Evolutionary conservation across 2,329 filamentous ascomycete species (phyloP), one percentile per base, ranked within the genome.

Genomic region (Cladophialophora immunda): DNA sequence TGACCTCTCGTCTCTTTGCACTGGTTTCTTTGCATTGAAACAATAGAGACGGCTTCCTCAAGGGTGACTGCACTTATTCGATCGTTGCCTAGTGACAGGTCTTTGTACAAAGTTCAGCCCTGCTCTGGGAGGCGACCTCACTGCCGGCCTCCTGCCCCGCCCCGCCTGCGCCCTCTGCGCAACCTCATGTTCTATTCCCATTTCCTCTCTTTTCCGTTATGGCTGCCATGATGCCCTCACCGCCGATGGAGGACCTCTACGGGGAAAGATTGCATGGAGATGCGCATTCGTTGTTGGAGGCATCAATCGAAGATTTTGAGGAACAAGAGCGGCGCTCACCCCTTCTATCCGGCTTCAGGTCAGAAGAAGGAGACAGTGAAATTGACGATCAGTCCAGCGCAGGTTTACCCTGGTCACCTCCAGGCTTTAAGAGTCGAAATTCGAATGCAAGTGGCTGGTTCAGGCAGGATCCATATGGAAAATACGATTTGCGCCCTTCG

Each of bases 271-370:
- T 58, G 32, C 27, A 38, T 30, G 68, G 56, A 41, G 68, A 70
- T 34, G 50, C 63, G 38, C 85, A 88, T 78, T 84, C 86, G 52
- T 87, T 86, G 68, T 77, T 89, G 73, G 82, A 84, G 77, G 86
- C 84, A 63, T 88, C 85, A 65, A 83, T 89, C 71, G 85, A 87
- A 76, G 87, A 89, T 78, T 88, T 87, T 78, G 87, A 88, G 75
- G 82, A 82, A 69, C 81, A 82, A 72, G 83, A 83, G 68, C 81
- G 80, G 65, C 82, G 81, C 36, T 85, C 84, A 17, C 86, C 85
- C 19, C 76, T 84, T 60, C 85, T 86, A 67, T 82, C 83, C 25
- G 87, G 85, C 73, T 90, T 90, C 80, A 84, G 86, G 71, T 89
- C 82, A 52, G 77, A 79, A 47, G 67, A 65, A 17, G 80, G 81